These are phyloP conservation scores for Mangifera indica DNA, from an alignment of 345 rosid genomes.

Conservation along the genomic window DNA sequence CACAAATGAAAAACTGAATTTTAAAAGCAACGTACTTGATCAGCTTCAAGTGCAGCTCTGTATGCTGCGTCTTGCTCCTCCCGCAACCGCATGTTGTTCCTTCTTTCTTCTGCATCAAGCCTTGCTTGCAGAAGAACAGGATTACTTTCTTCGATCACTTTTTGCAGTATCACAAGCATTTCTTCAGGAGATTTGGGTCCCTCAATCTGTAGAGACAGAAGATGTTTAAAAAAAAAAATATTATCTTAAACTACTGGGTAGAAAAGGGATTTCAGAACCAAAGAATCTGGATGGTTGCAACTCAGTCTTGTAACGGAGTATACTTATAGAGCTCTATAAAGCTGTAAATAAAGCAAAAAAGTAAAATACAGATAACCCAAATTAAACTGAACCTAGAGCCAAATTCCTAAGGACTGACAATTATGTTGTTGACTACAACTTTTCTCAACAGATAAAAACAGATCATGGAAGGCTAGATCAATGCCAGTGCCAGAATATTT, in stretches of 20 bases:
- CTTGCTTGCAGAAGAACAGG: constrained; percentile 84
- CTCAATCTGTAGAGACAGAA: constrained; percentile 57
- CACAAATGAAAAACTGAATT: constrained; percentile 9
- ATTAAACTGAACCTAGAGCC: neutral
- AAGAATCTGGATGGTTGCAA: neutral
- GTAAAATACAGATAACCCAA: neutral
- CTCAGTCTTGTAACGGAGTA: neutral
- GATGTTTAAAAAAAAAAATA: neutral
- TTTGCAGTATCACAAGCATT: constrained; percentile 67
- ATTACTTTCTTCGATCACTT: constrained; percentile 93
- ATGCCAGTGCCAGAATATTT: neutral
- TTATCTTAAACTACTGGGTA: neutral
- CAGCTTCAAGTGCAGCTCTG: constrained; percentile 98
- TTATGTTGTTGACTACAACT: neutral
- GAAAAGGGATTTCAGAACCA: neutral
- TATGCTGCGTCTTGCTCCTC: constrained; percentile 99
- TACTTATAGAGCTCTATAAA: neutral
- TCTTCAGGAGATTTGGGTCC: constrained; percentile 91
- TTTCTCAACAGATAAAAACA: neutral
- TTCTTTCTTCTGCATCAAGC: constrained; percentile 94
- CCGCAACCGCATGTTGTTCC: constrained; percentile 67
- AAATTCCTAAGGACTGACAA: neutral
- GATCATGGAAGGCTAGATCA: neutral
- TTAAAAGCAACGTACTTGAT: constrained; percentile 57
- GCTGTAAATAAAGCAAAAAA: neutral